Percentiles rank a stretch among this genome's conserved stretches.
Conservation (phyloP, 495 filamentous ascomycete genomes). For the Penicillium coffeae region DNA sequence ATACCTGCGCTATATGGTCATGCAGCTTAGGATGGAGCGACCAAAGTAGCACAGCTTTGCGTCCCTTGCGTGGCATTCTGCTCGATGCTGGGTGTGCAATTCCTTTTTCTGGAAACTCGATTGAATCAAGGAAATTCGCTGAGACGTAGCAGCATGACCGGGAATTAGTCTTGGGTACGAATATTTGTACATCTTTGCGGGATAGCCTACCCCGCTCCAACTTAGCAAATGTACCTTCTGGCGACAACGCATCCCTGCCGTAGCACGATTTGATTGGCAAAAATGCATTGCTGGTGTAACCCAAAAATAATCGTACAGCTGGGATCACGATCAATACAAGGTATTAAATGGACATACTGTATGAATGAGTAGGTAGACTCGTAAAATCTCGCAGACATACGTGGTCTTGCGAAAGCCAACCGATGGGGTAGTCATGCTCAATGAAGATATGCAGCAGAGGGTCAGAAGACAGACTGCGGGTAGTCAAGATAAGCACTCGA, state of each 20-base stretch:
- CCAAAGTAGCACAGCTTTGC: constrained; percentile 17
- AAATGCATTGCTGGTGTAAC: constrained; percentile 3
- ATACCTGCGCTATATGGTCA: constrained; percentile 30
- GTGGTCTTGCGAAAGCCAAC: no score
- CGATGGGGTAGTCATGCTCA: no score
- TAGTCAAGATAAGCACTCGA: no score
- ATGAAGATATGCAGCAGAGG: no score
- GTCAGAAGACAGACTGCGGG: no score
- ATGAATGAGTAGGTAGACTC: no score
- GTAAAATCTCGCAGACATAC: no score
- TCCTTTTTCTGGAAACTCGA: constrained; percentile 4
- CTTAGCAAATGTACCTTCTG: constrained; percentile 9
- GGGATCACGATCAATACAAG: no score
- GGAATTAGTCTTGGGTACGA: constrained; percentile 6
- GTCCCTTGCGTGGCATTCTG: constrained; percentile 9
- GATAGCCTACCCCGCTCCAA: constrained; percentile 11
- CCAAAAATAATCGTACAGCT: no score
- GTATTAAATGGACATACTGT: no score
- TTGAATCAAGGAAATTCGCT: constrained; percentile 6
- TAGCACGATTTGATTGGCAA: constrained; percentile 12
- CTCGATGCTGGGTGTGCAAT: constrained; percentile 4
- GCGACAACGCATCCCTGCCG: constrained; percentile 11
- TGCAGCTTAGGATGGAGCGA: constrained; percentile 39
- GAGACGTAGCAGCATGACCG: constrained; percentile 5
- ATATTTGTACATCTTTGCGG: constrained; percentile 6